Evolutionary conservation across 495 filamentous ascomycete species (phyloP), one percentile per base, ranked within the genome.

Genomic region (Penicillium verhagenii): DNA sequence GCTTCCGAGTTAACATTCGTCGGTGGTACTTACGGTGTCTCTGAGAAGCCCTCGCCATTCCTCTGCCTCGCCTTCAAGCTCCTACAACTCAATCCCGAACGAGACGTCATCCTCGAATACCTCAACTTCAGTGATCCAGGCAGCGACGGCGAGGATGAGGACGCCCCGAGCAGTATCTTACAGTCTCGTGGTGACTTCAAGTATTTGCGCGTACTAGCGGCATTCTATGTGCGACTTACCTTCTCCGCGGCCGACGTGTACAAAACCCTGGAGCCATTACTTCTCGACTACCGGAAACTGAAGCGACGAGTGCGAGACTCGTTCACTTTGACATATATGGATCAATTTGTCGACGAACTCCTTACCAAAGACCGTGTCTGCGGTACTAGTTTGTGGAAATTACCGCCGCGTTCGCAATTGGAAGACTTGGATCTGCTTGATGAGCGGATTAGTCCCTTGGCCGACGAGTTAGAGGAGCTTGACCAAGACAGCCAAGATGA

Each of bases 31-130:
- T 91, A 90, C 66, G 90, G 90, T 46, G 80, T 83, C 26, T 78
- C 82, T 29, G 91, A 95, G 65, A 88, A 88, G 57, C 92, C 94
- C 0, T 88, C 88, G 1, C 92, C 93, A 0, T 99, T 99, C 62
- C 83, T 99, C 16, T 99, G 94, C 63, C 83, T 99, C 11, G 87
- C 85, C 24, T 96, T 97, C 73, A 99, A 99, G 77, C 77, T 99
- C 20, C 81, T 97, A 14, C 92, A 96, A 71, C 81, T 99, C 20
- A 83, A 83, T 47, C 95, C 94, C 4, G 77, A 81, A 43, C 83
- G 86, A 56, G 87, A 87, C 47, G 82, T 97, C 38, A 73, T 99
- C n/a, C 67, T 84, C 28, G 88, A 89, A 61, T 96, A 96, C 61
- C 74, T 99, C 47, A 67, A 82, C 39, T 87, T 82, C 64, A 70